These are phyloP conservation scores for Actinomortierella wolfii DNA, from an alignment of 371 early-diverging fungal species.

Conservation along the genomic window DNA sequence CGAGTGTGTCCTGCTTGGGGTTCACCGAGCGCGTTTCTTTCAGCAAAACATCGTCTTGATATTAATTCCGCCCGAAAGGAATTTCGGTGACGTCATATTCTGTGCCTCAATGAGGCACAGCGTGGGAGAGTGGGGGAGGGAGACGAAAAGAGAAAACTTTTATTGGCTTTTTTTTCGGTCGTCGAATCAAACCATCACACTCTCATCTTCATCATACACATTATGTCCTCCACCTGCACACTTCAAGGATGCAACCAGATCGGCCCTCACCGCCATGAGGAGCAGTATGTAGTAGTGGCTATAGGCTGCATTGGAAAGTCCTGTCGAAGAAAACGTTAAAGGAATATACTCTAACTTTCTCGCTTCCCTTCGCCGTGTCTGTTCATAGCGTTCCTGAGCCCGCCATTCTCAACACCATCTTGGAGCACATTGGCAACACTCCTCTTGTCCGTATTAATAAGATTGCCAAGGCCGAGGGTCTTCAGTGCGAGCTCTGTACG, in stretches of 20 bases:
- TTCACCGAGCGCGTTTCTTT: no score
- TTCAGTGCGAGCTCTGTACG: slow-evolving; percentile 95
- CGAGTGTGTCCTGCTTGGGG: no score
- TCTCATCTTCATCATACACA: no score
- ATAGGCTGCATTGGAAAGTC: background rate
- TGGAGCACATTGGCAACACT: slow-evolving; percentile 96
- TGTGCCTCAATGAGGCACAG: no score
- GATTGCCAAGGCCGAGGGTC: slow-evolving; percentile 83
- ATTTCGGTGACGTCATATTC: no score
- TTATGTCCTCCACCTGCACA: slow-evolving; percentile 14
- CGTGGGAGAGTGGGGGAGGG: no score
- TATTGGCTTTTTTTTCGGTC: no score
- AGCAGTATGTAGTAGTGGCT: slow-evolving; percentile 18
- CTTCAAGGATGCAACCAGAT: slow-evolving; percentile 34
- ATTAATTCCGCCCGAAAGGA: no score
- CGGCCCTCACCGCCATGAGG: slow-evolving; percentile 34
- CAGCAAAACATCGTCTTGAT: no score
- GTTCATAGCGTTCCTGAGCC: slow-evolving; percentile 61
- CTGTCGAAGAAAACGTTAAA: slow-evolving; percentile 1
- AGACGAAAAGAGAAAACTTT: no score
- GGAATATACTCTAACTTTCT: background rate
- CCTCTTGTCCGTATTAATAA: slow-evolving; percentile 90
- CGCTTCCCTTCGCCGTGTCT: no score
- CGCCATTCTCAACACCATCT: slow-evolving; percentile 72
- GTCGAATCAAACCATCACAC: no score